Percentiles rank a stretch among this genome's conserved stretches.
These are phyloP conservation scores for Dactylellina sp. DNA, from an alignment of 2,329 filamentous ascomycete species.

Conservation along the genomic window DNA sequence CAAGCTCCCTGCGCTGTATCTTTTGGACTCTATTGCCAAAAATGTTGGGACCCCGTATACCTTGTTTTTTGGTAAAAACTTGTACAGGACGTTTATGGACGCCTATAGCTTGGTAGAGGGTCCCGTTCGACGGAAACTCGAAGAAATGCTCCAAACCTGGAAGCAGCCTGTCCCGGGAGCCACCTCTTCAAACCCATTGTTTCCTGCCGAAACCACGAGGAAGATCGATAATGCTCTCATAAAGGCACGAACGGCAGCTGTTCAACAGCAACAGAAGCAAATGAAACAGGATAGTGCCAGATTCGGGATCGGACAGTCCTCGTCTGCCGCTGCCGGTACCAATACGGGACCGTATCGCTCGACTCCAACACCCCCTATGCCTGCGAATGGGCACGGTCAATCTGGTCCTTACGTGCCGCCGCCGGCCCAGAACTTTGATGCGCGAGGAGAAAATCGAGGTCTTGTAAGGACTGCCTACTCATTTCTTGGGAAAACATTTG, in stretches of 20 bases:
- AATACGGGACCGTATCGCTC: constrained; percentile 39
- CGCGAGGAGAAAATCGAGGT: constrained; percentile 25
- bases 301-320: constrained; percentile 37
- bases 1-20: constrained; percentile 95
- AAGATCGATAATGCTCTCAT: constrained; percentile 95
- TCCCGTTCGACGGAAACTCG: constrained; percentile 86
- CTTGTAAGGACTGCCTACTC: constrained; percentile 16
- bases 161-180: constrained; percentile 96
- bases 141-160: constrained; percentile 98
- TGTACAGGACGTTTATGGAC: constrained; percentile 96
- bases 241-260: constrained; percentile 76
- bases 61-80: constrained; percentile 88
- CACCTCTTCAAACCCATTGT: constrained; percentile 90
- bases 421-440: constrained; percentile 31
- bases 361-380: constrained; percentile 60
- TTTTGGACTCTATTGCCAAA: constrained; percentile 97
- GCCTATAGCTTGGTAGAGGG: constrained; percentile 90
- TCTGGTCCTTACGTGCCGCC: constrained; percentile 36
- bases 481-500: not conserved
- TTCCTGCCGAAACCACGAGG: constrained; percentile 84
- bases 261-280: constrained; percentile 66
- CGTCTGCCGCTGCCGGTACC: constrained; percentile 28
- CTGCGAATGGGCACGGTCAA: constrained; percentile 45
- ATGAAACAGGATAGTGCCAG: constrained; percentile 60
- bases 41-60: constrained; percentile 99